Evolutionary conservation across 2,329 filamentous ascomycete species (phyloP), one percentile per base, ranked within the genome.

Genomic region (Achaetomium macrosporum): DNA sequence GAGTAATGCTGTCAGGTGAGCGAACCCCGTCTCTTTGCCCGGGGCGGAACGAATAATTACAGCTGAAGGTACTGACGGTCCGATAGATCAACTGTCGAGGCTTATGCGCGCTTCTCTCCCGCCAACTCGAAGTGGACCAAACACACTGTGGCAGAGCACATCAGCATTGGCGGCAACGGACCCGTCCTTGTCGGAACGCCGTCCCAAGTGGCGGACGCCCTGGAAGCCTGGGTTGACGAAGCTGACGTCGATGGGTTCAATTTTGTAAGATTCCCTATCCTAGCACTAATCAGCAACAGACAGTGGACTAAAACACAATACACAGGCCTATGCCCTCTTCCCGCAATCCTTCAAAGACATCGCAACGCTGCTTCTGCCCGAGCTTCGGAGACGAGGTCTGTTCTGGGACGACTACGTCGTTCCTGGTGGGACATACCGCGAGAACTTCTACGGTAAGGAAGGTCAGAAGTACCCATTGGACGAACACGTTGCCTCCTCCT

Each of bases 211-310:
- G 85, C 83, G 0, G 84, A 89, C 63, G 76, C 78, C 41, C 73
- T 90, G 51, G 82, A 89, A 67, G 68, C 72, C 0, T 89, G 35
- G 85, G 72, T 88, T 0, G 63, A 71, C 6, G 84, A 87, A 64
- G 84, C 82, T 0, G 85, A 87, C 58, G 77, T 89, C 1, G 85
- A 89, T 63, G 85, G 85, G 0, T 90, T 90, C 68, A 90, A 90
- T 63, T 76, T 89, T 65, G 83, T 63, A 46, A 53, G 61, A 57
- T n/a, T 39, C 20, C 30, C n/a, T n/a, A 9, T 5, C 13, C 25
- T n/a, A n/a, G 31, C 30, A 20, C 17, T 5, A 17, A 9, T 25
- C n/a, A n/a, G 25, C 25, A 25, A 25, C 25, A 25, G n/a, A 37
- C 9, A 25, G 15, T 25, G 1, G 25, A n/a, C 48, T 59, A 45